Evolutionary conservation across 2,329 filamentous ascomycete species (phyloP).

Genomic region (Aspergillus sergii): DNA sequence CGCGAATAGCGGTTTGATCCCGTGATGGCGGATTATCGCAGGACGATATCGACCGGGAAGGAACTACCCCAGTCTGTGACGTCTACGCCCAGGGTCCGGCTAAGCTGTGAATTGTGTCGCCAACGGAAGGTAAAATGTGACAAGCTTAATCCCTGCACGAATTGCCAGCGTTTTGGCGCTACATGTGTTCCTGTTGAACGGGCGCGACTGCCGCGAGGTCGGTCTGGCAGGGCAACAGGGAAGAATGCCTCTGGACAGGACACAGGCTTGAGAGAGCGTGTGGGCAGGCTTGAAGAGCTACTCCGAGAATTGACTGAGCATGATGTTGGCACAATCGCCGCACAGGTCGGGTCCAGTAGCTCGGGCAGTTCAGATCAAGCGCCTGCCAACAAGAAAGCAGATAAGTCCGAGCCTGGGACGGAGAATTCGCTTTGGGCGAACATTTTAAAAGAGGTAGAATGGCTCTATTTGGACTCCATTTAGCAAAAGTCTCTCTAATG

Average conservation of each 20-base stretch:
- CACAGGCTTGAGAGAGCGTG: conserved; percentile 24
- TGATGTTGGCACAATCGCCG: conserved; percentile 5
- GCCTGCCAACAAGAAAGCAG: neutral
- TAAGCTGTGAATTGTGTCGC: conserved; percentile 35
- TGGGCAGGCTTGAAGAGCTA: conserved; percentile 29
- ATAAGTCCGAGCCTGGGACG: neutral
- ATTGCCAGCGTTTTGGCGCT: conserved; percentile 28
- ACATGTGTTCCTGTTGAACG: conserved; percentile 35
- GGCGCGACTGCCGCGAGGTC: conserved; percentile 36
- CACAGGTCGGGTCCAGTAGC: neutral
- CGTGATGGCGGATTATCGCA: conserved; percentile 11
- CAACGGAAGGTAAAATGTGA: conserved; percentile 39
- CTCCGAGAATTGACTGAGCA: conserved; percentile 13
- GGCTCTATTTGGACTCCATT: neutral
- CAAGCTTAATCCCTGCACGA: conserved; percentile 35
- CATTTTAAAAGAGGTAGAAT: conserved; percentile 28
- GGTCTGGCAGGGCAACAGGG: conserved; percentile 23
- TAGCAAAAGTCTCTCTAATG: conserved; percentile 1
- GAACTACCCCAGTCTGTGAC: neutral
- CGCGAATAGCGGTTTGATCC: neutral
- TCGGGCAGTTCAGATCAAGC: neutral
- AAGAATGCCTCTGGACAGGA: conserved; percentile 16
- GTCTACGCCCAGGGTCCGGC: conserved; percentile 23
- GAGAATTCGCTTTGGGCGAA: conserved; percentile 28
- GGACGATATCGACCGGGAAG: neutral